Evolutionary conservation across 2,329 filamentous ascomycete species (phyloP), one percentile per base, ranked within the genome.

Genomic region (Colletotrichum incanum): DNA sequence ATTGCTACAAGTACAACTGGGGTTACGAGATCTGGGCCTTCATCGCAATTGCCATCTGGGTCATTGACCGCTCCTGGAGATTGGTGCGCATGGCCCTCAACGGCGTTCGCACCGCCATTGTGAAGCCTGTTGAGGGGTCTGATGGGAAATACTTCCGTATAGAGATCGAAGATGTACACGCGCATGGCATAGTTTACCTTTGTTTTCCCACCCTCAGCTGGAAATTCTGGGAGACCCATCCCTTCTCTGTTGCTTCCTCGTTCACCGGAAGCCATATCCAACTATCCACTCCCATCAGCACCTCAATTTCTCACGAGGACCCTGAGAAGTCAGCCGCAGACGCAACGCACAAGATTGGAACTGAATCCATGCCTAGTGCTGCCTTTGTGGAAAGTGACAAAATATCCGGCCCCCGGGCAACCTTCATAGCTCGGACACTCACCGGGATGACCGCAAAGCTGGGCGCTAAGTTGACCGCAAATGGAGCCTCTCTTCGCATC

Each of bases 21-120:
- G 75, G 75, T 12, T 76, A 76, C 55, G 75, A 76, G 54, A 76
- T 75, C 49, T 76, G 74, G 74, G 67, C 70, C 9, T 76, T 75
- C 47, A 54, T 76, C 55, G 71, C 73, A 2, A 65, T 63, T 8
- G 74, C 58, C 23, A 67, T 75, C 52, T 76, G 75, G 75, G 69
- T 43, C 18, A 50, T 49, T 18, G 75, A 76, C 31, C 65, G 75
- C 2, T 26, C 74, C 2, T 65, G 28, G 28, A 31, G 28, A 3
- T 31, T 31, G 28, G 28, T 31, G 28, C 28, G 28, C 28, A 31
- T 31, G 28, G 28, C 28, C 28, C 28, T 31, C 6, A 4, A 31
- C 28, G 28, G 28, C 28, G 28, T 31, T 31, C 28, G 28, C 28
- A 31, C 28, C 28, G 28, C 28, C 28, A 31, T 31, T 31, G 28